Conservation (phyloP, 345 rosid species). For the Physaria fendleri region DNA sequence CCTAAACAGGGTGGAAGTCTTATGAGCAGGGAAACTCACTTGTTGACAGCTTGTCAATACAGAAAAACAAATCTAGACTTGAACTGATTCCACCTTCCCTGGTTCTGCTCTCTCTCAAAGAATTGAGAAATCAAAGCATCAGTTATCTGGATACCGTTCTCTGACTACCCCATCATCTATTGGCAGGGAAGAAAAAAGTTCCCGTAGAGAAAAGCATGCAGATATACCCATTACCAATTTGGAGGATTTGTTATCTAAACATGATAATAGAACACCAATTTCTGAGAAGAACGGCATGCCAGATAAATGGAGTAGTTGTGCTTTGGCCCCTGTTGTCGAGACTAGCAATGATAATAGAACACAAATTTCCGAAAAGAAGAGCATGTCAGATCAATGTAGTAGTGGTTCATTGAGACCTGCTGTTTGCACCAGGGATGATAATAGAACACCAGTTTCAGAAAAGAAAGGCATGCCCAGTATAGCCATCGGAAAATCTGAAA, state of each 20-base stretch:
- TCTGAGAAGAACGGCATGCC: constrained; percentile 22
- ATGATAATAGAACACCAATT: constrained; percentile 17
- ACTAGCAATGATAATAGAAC: neutral
- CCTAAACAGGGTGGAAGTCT: constrained; percentile 38
- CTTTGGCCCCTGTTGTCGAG: constrained; percentile 19
- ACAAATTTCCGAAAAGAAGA: constrained; percentile 19
- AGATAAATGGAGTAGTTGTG: neutral
- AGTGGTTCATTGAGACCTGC: constrained; percentile 13
- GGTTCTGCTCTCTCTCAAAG: constrained; percentile 40
- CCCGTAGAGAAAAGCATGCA: neutral
- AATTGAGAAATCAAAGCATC: constrained; percentile 43
- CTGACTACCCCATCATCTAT: constrained; percentile 28
- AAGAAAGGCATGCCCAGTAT: neutral
- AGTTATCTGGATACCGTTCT: constrained; percentile 35
- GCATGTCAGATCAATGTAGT: constrained; percentile 1
- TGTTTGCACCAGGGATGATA: constrained; percentile 8
- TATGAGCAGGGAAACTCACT: constrained; percentile 37
- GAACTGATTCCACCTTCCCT: constrained; percentile 35
- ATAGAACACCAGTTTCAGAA: neutral
- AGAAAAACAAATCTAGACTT: constrained; percentile 40
- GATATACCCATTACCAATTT: constrained; percentile 36
- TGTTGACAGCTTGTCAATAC: constrained; percentile 32
- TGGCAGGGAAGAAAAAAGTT: constrained; percentile 27
- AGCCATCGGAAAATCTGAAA: constrained; percentile 13
- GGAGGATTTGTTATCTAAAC: constrained; percentile 27